These are phyloP conservation scores for Royoungia palumana DNA, from an alignment of 768 basidiomycete genomes.

Conservation along the genomic window DNA sequence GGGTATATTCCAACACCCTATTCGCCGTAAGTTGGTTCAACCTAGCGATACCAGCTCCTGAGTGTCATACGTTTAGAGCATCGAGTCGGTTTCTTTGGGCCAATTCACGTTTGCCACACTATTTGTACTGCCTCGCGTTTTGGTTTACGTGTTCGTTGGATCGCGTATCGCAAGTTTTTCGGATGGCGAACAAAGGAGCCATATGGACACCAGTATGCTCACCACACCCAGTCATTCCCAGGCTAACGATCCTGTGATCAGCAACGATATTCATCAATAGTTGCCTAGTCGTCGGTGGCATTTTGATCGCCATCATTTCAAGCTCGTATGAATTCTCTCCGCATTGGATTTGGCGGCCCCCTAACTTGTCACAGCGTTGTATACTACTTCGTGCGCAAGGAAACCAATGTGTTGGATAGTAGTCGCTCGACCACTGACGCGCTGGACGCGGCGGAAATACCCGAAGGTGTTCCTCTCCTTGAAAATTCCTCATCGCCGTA, in stretches of 20 bases:
- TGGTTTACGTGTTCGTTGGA: conserved; percentile 76
- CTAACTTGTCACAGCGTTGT: conserved; percentile 49
- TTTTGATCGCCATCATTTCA: conserved; percentile 53
- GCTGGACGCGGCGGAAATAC: conserved; percentile 54
- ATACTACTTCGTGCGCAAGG: conserved; percentile 59
- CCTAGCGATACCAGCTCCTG: conserved; percentile 2
- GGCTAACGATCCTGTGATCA: conserved; percentile 25
- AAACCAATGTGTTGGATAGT: conserved; percentile 54
- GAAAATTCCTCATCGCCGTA: background rate
- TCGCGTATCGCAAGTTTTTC: conserved; percentile 70
- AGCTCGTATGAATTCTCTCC: conserved; percentile 56
- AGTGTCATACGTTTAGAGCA: conserved; percentile 47
- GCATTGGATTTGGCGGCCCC: conserved; percentile 7
- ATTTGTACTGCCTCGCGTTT: conserved; percentile 65
- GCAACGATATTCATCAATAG: conserved; percentile 66
- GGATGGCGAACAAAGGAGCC: conserved; percentile 67
- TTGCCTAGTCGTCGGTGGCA: conserved; percentile 55
- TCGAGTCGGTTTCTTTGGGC: conserved; percentile 67
- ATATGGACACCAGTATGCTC: conserved; percentile 71
- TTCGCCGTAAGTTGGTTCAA: conserved; percentile 56
- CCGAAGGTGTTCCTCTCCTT: conserved; percentile 56
- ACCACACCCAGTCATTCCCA: background rate
- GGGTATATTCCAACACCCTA: conserved; percentile 81
- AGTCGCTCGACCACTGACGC: conserved; percentile 48
- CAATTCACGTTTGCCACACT: conserved; percentile 76